phyloP scores from a whole-genome alignment of 1,139 yeast species.

The Kurtzmaniella quercitrusa region DNA sequence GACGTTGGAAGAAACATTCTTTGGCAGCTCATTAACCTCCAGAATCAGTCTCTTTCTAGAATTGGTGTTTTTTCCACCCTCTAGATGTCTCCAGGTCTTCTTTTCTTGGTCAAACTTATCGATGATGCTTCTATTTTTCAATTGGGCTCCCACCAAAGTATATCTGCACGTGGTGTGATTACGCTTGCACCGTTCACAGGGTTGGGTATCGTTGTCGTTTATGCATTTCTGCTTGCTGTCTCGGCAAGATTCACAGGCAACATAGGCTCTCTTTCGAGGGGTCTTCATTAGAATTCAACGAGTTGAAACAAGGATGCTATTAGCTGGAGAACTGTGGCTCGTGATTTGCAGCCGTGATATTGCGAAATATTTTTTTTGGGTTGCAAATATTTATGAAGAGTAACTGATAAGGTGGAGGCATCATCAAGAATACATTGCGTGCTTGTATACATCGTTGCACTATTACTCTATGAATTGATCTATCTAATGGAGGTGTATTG shows the following conservation, averaged over 20 bases:
- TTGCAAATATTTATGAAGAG: too few species aligned
- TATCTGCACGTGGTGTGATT: not conserved
- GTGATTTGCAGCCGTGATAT: not conserved
- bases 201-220: constrained; percentile 5
- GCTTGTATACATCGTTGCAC: too few species aligned
- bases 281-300: not conserved
- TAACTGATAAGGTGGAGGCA: too few species aligned
- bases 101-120: not conserved
- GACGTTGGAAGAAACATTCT: too few species aligned
- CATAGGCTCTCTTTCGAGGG: not conserved
- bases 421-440: too few species aligned
- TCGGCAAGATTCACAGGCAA: constrained; percentile 1
- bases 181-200: constrained; percentile 3
- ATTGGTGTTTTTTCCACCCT: not conserved
- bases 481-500: too few species aligned
- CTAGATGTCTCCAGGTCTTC: not conserved
- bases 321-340: not conserved
- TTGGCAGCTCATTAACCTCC: too few species aligned
- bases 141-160: not conserved
- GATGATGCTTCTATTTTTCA: not conserved
- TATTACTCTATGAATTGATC: too few species aligned
- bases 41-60: not conserved
- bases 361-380: not conserved
- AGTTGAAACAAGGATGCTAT: not conserved
- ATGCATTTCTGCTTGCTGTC: constrained; percentile 3